Conservation (phyloP, 2,329 filamentous ascomycete species). For the Penicillium sclerotiorum region DNA sequence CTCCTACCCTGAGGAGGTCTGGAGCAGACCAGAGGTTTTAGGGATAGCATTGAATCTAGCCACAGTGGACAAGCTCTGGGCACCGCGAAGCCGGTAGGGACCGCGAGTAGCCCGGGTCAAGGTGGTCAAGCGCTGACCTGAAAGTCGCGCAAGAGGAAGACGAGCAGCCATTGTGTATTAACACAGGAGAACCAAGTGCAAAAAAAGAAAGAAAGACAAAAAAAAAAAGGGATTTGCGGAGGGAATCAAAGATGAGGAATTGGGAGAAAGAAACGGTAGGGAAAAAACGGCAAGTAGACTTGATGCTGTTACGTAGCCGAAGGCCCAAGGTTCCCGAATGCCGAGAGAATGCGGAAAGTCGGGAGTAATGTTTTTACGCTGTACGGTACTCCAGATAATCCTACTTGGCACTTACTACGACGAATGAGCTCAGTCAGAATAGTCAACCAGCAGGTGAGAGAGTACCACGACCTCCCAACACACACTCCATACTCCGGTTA, state of each 20-base stretch:
- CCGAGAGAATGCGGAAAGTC: slow-evolving; percentile 22
- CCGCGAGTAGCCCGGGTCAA: slow-evolving; percentile 32
- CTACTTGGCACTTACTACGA: slow-evolving; percentile 22
- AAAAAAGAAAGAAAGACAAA: slow-evolving; percentile 4
- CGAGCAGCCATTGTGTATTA: slow-evolving; percentile 42
- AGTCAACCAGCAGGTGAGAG: slow-evolving; percentile 23
- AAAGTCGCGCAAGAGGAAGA: slow-evolving; percentile 39
- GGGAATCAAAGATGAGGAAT: too few relatives aligned
- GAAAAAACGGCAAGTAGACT: slow-evolving; percentile 16
- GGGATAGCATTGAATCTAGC: slow-evolving; percentile 22
- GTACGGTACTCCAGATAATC: neutral
- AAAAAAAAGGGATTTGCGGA: slow-evolving; percentile 9
- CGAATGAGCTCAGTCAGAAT: slow-evolving; percentile 29
- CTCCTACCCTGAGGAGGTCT: slow-evolving; percentile 30
- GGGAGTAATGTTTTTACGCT: slow-evolving; percentile 39
- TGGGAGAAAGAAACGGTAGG: too few relatives aligned
- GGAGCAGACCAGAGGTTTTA: slow-evolving; percentile 29
- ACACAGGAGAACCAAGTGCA: neutral
- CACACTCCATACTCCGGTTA: too few relatives aligned
- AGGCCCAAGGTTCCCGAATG: slow-evolving; percentile 22
- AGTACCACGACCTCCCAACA: too few relatives aligned
- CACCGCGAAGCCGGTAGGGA: slow-evolving; percentile 24
- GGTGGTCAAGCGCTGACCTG: slow-evolving; percentile 35
- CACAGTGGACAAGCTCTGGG: slow-evolving; percentile 31
- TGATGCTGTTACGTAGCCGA: slow-evolving; percentile 28